Conservation (phyloP, 169 alveolate species). For the Eimeria necatrix region DNA sequence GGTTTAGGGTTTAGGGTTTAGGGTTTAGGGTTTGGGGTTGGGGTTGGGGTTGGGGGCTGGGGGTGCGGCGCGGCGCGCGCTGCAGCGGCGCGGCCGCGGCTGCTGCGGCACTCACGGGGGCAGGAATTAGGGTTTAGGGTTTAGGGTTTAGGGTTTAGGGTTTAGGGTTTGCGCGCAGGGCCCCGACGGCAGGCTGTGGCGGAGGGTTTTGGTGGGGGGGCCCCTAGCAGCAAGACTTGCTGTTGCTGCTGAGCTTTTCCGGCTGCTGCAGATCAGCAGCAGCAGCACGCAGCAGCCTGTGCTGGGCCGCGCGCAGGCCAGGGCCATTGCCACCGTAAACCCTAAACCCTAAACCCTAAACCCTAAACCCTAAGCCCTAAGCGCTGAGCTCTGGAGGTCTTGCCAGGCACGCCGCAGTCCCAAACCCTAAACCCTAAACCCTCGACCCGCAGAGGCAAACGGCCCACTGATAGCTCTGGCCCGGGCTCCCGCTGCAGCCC, state of each 20-base stretch:
- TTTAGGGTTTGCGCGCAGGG: conserved; percentile 30
- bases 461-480: too few species aligned
- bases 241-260: background rate
- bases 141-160: background rate
- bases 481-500: too few species aligned
- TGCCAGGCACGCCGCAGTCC: background rate
- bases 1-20: conserved; percentile 10
- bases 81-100: background rate
- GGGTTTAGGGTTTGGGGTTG: too few species aligned
- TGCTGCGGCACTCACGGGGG: background rate
- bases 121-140: background rate
- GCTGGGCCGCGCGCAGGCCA: background rate
- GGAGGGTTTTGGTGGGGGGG: conserved; percentile 69
- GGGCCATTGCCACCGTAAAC: background rate
- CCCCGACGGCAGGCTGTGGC: conserved; percentile 73
- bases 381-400: background rate
- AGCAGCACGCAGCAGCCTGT: background rate
- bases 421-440: too few species aligned
- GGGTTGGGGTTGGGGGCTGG: too few species aligned
- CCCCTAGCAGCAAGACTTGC: conserved; percentile 1
- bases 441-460: too few species aligned
- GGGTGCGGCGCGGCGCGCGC: background rate
- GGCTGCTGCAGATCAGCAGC: background rate
- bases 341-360: background rate
- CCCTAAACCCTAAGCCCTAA: background rate